Evolutionary conservation across 805 yeast genomes (phyloP).

Genomic region (Kodamaea leandrae): DNA sequence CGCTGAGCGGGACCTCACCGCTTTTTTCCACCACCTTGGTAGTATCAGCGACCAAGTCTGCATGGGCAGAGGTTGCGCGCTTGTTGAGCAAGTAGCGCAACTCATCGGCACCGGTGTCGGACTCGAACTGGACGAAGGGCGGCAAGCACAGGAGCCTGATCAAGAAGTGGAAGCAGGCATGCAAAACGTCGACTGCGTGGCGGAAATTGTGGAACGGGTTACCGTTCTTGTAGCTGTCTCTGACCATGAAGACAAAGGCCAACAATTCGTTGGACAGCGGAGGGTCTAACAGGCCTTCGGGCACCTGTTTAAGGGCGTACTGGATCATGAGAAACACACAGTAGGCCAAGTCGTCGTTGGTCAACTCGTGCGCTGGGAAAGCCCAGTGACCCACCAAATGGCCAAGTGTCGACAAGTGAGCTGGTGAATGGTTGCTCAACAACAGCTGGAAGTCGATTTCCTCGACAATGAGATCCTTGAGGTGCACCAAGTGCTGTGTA

Average conservation of each 20-base stretch:
- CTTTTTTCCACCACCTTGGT: not conserved
- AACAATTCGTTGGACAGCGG: conserved; percentile 44
- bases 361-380: conserved; percentile 65
- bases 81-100: conserved; percentile 7
- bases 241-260: conserved; percentile 59
- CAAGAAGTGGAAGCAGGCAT: conserved; percentile 74
- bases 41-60: not conserved
- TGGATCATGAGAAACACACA: conserved; percentile 57
- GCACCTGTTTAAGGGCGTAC: conserved; percentile 36
- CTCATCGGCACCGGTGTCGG: conserved; percentile 32
- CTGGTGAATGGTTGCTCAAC: conserved; percentile 23
- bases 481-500: conserved; percentile 18
- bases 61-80: not conserved
- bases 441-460: conserved; percentile 32
- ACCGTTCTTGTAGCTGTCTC: conserved; percentile 78
- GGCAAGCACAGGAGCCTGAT: conserved; percentile 42
- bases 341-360: conserved; percentile 63
- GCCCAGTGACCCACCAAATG: conserved; percentile 59
- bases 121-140: conserved; percentile 33
- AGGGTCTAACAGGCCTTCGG: conserved; percentile 4
- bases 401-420: conserved; percentile 28
- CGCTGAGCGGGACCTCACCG: conserved; percentile 17
- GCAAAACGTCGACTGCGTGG: conserved; percentile 94
- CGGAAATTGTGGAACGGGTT: conserved; percentile 94
- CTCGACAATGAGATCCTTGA: conserved; percentile 25